Percentiles rank a stretch among this genome's conserved stretches.
These are phyloP conservation scores for Cryptococcus wingfieldii DNA, from an alignment of 1,284 basidiomycete genomes.

Conservation along the genomic window DNA sequence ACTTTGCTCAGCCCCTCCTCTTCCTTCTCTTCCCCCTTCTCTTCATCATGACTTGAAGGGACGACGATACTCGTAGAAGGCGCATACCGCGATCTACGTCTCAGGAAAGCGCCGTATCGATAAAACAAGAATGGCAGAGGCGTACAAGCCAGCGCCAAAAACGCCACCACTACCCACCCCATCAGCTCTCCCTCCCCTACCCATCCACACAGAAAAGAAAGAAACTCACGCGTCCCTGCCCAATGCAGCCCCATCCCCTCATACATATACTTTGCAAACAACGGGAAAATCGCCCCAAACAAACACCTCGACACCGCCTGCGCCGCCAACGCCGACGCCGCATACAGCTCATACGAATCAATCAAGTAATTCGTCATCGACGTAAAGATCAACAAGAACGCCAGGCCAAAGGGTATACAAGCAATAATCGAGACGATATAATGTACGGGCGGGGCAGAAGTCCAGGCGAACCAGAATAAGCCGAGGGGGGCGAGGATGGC, in stretches of 20 bases:
- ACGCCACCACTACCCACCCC: slow-evolving; percentile 55
- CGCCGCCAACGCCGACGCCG: slow-evolving; percentile 64
- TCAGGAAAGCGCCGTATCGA: slow-evolving; percentile 42
- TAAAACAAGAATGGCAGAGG: slow-evolving; percentile 56
- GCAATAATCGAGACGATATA: slow-evolving; percentile 64
- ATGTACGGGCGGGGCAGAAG: slow-evolving; percentile 56
- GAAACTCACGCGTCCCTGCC: slow-evolving; percentile 32
- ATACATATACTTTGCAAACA: slow-evolving; percentile 46
- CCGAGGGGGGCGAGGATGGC: slow-evolving; percentile 58
- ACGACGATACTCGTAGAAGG: slow-evolving; percentile 13
- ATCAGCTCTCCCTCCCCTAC: not conserved
- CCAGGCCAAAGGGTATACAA: slow-evolving; percentile 60
- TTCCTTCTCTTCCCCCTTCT: not conserved
- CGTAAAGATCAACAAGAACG: slow-evolving; percentile 59
- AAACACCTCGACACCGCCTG: slow-evolving; percentile 64
- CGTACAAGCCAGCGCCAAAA: slow-evolving; percentile 56
- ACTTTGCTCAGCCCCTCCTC: slow-evolving; percentile 8
- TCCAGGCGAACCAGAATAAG: slow-evolving; percentile 60
- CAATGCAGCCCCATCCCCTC: slow-evolving; percentile 40
- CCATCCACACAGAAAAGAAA: not conserved
- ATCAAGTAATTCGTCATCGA: slow-evolving; percentile 56
- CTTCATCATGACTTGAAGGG: slow-evolving; percentile 1
- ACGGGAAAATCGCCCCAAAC: slow-evolving; percentile 52
- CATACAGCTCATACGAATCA: slow-evolving; percentile 58
- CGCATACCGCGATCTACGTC: slow-evolving; percentile 36